These are phyloP conservation scores for Boletellus emodensis DNA, from an alignment of 768 basidiomycete genomes.

Conservation along the genomic window DNA sequence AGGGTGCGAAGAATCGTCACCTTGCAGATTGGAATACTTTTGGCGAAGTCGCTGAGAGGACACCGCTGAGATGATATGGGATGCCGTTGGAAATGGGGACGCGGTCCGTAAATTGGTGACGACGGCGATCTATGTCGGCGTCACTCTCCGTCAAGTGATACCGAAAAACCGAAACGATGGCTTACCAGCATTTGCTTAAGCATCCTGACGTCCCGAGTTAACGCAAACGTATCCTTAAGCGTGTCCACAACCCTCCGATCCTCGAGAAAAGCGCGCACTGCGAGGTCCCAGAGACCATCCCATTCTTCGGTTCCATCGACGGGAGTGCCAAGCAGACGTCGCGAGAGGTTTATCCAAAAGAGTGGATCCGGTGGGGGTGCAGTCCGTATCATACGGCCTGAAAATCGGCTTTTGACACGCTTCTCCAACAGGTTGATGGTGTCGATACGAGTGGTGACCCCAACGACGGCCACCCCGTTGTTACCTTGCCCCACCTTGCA, in stretches of 20 bases:
- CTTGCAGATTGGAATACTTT: constrained; percentile 47
- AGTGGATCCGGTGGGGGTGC: constrained; percentile 51
- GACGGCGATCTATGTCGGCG: constrained; percentile 36
- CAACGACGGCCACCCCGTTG: constrained; percentile 80
- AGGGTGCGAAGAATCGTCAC: constrained; percentile 36
- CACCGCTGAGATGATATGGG: constrained; percentile 41
- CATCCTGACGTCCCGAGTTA: constrained; percentile 58
- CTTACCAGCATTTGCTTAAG: constrained; percentile 61
- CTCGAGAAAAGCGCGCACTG: constrained; percentile 54
- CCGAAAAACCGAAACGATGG: constrained; percentile 4
- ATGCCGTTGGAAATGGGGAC: constrained; percentile 51
- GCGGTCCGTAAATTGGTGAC: constrained; percentile 44
- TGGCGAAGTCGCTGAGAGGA: constrained; percentile 54
- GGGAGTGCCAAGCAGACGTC: constrained; percentile 37
- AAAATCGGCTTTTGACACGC: constrained; percentile 95
- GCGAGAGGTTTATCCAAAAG: constrained; percentile 50
- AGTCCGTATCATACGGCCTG: constrained; percentile 82
- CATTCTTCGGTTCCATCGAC: constrained; percentile 44
- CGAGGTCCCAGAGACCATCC: constrained; percentile 53
- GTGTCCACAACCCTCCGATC: constrained; percentile 43
- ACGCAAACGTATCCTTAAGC: constrained; percentile 56
- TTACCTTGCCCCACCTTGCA: constrained; percentile 56
- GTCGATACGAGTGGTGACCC: constrained; percentile 82
- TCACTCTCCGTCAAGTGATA: constrained; percentile 8
- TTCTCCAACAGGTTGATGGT: constrained; percentile 90